A percentile compares a stretch with the other conserved stretches of the same genome.
phyloP scores from a whole-genome alignment of 2,329 filamentous ascomycete genomes.

The Pestalotiopsis sp. region DNA sequence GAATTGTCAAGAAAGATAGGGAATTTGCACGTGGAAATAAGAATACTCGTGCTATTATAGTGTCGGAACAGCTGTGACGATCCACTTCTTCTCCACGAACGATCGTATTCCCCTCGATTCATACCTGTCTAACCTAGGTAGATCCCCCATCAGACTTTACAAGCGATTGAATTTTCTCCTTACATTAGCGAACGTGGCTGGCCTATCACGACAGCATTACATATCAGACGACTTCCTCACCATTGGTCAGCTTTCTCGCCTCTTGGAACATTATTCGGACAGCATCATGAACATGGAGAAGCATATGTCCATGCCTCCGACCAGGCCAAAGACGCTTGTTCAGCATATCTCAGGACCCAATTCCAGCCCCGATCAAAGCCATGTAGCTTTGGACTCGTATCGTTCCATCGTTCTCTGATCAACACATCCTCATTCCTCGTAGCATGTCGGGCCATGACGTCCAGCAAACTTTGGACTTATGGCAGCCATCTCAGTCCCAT shows the following conservation, averaged over 20 bases:
- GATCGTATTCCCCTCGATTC: background rate
- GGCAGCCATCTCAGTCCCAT: background rate
- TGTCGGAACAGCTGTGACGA: background rate
- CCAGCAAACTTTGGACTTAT: too few species aligned
- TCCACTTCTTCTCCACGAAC: background rate
- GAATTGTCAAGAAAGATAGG: background rate
- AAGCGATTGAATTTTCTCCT: background rate
- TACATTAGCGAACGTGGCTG: too few species aligned
- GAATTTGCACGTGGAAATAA: background rate
- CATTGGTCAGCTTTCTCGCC: too few species aligned
- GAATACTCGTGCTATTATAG: background rate
- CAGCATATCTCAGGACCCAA: background rate
- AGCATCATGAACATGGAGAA: background rate
- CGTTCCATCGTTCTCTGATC: background rate
- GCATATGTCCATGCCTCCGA: background rate
- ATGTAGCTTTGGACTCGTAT: background rate
- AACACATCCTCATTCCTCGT: background rate
- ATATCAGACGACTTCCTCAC: too few species aligned
- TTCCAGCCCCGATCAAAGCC: background rate
- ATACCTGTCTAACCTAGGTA: background rate
- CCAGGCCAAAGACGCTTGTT: background rate
- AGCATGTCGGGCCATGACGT: background rate
- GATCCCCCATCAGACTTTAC: background rate
- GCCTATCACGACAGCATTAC: too few species aligned
- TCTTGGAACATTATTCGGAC: background rate